Base-by-base conservation (phyloP, 1,139 yeast genomes). In the Neolecta irregularis region DNA sequence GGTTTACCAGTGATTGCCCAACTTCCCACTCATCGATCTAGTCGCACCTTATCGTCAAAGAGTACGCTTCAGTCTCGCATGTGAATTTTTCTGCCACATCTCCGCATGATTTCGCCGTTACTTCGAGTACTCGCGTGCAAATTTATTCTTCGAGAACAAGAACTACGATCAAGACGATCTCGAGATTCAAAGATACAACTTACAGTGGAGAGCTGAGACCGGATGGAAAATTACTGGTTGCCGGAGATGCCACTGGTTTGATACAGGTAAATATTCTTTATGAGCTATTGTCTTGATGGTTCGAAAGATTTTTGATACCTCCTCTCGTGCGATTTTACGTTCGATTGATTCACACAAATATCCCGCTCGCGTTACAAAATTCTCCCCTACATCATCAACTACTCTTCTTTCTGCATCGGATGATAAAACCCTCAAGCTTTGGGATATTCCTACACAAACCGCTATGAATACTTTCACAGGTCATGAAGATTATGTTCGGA, bases 361-460 rank as follows among this genome's bases (percentile, higher is more conserved):
- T 55, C 85, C 96, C 7, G 78, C 93, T 0, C 95, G 80, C 51
- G 93, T 85, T 19, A 83, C 95, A n/a, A 81, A 79, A 53, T 88
- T 81, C 57, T 88, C 80, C 48, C 83, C 91, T 7, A 61, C 74
- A 3, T 62, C 71, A 29, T 69, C 74, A 12, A 72, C 80, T 32
- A 77, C 78, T 41, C 57, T 88, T 41, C 62, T 83, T 18, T 78
- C 94, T 3, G 94, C 93, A 4, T 77, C 93, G 3, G 98, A 88
- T 57, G 98, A 88, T 57, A 65, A 92, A 48, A 65, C 74, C 7
- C 83, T 83, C 2, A 64, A 94, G 51, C 57, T 91, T 29, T 88
- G 88, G 65, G 98, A 88, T 56, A 76, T 88, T 42, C 54, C 65
- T 6, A 72, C 94, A 2, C 69, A 85, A 6, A 69, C 67, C 4